Conservation (phyloP, 345 rosid genomes). For the Salix koriyanagi region DNA sequence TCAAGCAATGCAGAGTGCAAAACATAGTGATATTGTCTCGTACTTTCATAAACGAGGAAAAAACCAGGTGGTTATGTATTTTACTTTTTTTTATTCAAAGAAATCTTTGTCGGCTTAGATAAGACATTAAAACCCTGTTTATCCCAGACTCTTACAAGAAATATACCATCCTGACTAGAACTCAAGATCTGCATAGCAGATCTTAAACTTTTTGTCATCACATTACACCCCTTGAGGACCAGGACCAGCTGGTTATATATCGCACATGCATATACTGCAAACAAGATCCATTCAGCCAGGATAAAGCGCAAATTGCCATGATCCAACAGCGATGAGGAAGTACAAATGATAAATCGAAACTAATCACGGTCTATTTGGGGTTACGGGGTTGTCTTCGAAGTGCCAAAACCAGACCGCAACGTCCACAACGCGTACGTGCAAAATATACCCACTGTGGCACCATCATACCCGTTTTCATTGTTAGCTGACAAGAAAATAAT, state of each 20-base stretch:
- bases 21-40: not conserved
- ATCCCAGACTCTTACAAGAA: no score
- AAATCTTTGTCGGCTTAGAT: rapidly evolving
- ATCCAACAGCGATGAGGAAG: not conserved
- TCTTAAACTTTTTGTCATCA: no score
- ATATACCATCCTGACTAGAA: rapidly evolving
- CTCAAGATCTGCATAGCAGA: no score
- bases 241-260: not conserved
- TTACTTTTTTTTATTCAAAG: no score
- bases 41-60: no score
- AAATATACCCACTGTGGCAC: not conserved
- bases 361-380: not conserved
- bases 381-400: not conserved
- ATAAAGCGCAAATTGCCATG: not conserved
- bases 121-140: no score
- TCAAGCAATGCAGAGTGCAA: not conserved
- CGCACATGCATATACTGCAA: not conserved
- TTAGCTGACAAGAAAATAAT: no score
- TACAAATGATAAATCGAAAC: not conserved
- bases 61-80: not conserved
- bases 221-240: no score
- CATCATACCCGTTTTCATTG: not conserved
- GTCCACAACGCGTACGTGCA: not conserved
- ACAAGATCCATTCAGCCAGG: not conserved
- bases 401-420: not conserved